Percentiles rank a stretch among this genome's conserved stretches.
Evolutionary conservation across 352 stramenopile species (phyloP).

Genomic region (Phytophthora foliorum): DNA sequence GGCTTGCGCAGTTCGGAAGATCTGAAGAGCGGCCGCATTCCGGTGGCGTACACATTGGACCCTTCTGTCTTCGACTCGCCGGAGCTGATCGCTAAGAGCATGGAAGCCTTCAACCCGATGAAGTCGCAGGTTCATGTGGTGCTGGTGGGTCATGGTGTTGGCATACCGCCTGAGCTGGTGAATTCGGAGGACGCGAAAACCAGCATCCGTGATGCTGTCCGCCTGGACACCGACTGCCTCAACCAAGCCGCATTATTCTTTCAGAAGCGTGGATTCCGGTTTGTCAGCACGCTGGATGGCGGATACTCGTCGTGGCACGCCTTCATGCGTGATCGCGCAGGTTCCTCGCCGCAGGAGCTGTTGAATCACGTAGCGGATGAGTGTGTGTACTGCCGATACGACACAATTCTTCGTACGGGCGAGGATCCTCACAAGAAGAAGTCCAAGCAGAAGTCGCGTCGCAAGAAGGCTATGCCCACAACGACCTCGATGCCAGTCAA

Average conservation of each 20-base stretch:
- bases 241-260: slow-evolving; percentile 86
- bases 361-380: slow-evolving; percentile 73
- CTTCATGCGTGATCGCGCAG: slow-evolving; percentile 78
- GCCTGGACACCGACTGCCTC: slow-evolving; percentile 69
- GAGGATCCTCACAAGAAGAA: slow-evolving; percentile 74
- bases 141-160: slow-evolving; percentile 77
- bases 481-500: slow-evolving; percentile 79
- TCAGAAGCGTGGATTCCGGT: slow-evolving; percentile 87
- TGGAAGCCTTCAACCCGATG: slow-evolving; percentile 77
- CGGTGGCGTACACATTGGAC: slow-evolving; percentile 79
- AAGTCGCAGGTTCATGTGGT: slow-evolving; percentile 83
- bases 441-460: slow-evolving; percentile 45
- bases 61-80: slow-evolving; percentile 84
- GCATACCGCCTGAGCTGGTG: slow-evolving; percentile 65
- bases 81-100: slow-evolving; percentile 77
- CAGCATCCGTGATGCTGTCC: slow-evolving; percentile 79
- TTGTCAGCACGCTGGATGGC: slow-evolving; percentile 79
- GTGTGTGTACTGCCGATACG: slow-evolving; percentile 85
- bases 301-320: slow-evolving; percentile 87
- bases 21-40: slow-evolving; percentile 82
- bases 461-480: slow-evolving; percentile 82
- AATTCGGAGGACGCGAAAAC: slow-evolving; percentile 78
- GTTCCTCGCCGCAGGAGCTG: slow-evolving; percentile 69
- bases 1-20: slow-evolving; percentile 81
- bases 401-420: slow-evolving; percentile 75